Evolutionary conservation across 169 alveolate genomes (phyloP), one percentile per base, ranked within the genome.

Genomic region (Eimeria acervulina): DNA sequence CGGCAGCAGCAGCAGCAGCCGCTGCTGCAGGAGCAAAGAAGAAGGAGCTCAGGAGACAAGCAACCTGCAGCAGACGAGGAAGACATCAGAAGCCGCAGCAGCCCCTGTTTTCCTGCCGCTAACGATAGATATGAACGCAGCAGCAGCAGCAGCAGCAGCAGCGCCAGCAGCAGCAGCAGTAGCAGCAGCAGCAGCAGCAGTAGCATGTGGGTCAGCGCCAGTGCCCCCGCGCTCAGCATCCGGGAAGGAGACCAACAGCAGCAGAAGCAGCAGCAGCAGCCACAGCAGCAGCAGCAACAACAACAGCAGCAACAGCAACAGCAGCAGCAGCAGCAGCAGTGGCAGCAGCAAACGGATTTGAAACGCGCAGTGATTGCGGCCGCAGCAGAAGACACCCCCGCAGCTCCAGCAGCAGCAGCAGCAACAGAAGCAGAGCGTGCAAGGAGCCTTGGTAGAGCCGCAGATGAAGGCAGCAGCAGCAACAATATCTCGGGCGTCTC

Each of bases 271-370:
- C 47, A 31, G 44, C 84, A 72, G 52, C 84, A 72, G 52, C 84
- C 40, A 42, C 83, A 28, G 47, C 42, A 38, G 44, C 83, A 47
- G 47, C 83, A n/a, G 33, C 83, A 72, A 5, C 33, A 31, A 44
- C 84, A 72, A 44, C 52, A 72, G 84, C 84, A 31, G 84, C 84
- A n/a, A 12, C 47, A 31, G 44, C 84, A 72, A 23, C 84, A 72
- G 52, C 84, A n/a, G 83, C 83, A 28, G 47, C 42, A 38, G 44
- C 83, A 47, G 47, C 83, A n/a, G 33, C 83, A 72, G 26, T 4
- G 21, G 84, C 84, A 72, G 84, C 52, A 72, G 84, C 84, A 31
- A 72, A 38, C n/a, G 17, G 21, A 72, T 38, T 72, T 0, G n/a
- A 36, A 23, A 12, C 8, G 84, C 21, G n/a, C 47, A 19, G 7